Evolutionary conservation across 805 yeast species (phyloP).

Genomic region (Lachancea dasiensis): DNA sequence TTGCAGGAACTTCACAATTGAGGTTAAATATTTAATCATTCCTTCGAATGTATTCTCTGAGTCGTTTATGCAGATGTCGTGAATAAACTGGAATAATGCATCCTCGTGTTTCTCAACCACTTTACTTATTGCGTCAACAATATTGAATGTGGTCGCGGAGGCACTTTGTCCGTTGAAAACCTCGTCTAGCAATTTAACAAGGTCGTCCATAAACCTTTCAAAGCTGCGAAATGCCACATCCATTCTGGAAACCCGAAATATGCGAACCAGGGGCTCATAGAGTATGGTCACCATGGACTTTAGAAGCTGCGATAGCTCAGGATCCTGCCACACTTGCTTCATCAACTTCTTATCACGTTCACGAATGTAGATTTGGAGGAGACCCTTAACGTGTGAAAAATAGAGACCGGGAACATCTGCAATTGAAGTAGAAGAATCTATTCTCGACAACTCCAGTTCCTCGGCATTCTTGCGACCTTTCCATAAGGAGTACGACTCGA

Average conservation of each 20-base stretch:
- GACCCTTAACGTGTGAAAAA: constrained; percentile 51
- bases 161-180: constrained; percentile 36
- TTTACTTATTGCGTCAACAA: constrained; percentile 48
- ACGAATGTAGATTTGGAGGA: constrained; percentile 57
- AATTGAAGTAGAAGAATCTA: constrained; percentile 17
- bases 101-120: constrained; percentile 69
- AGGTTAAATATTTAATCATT: constrained; percentile 67
- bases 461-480: constrained; percentile 16
- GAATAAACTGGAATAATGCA: constrained; percentile 67
- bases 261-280: constrained; percentile 65
- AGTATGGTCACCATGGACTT: constrained; percentile 67
- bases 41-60: constrained; percentile 63
- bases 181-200: constrained; percentile 52
- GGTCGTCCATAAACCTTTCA: constrained; percentile 60
- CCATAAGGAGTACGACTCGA: constrained; percentile 29
- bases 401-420: constrained; percentile 33
- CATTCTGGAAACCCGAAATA: constrained; percentile 62
- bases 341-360: constrained; percentile 70
- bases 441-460: constrained; percentile 13
- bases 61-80: constrained; percentile 77
- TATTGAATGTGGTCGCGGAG: constrained; percentile 57
- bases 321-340: constrained; percentile 79
- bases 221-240: constrained; percentile 59
- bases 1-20: constrained; percentile 56
- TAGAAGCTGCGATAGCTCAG: constrained; percentile 67